Conservation (phyloP, 345 rosid genomes). For the Hirschfeldia incana region DNA sequence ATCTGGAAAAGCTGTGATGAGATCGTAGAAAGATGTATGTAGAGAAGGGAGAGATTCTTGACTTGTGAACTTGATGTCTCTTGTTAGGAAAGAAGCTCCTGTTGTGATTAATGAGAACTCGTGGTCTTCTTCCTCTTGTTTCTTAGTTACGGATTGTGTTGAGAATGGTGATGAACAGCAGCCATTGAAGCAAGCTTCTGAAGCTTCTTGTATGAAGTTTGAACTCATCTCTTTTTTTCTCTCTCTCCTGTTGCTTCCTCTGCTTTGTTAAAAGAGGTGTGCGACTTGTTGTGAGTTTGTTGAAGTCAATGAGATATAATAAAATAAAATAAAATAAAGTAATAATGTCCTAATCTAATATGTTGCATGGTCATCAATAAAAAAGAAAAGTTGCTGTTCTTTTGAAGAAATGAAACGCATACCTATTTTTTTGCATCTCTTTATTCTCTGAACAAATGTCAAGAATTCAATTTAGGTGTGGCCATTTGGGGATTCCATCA, state of each 20-base stretch:
- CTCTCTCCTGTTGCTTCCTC: background rate
- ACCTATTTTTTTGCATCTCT: background rate
- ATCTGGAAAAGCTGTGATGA: slow-evolving; percentile 52
- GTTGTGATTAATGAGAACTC: slow-evolving; percentile 49
- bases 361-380: slow-evolving; percentile 7
- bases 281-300: slow-evolving; percentile 11
- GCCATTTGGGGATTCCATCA: too few relatives aligned
- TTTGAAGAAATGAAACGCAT: background rate
- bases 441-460: background rate
- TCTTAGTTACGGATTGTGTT: slow-evolving; percentile 27
- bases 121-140: slow-evolving; percentile 20
- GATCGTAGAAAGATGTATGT: slow-evolving; percentile 52
- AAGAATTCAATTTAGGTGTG: background rate
- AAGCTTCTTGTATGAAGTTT: slow-evolving; percentile 42
- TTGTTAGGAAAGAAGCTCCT: slow-evolving; percentile 47
- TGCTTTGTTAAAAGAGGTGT: slow-evolving; percentile 17
- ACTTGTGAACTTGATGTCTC: slow-evolving; percentile 59
- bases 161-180: slow-evolving; percentile 57
- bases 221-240: slow-evolving; percentile 44
- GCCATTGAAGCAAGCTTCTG: slow-evolving; percentile 47
- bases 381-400: slow-evolving; percentile 17
- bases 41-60: slow-evolving; percentile 83
- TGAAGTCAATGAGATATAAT: slow-evolving; percentile 26
- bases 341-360: slow-evolving; percentile 19
- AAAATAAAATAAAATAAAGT: background rate